Base-by-base conservation (phyloP, 2,329 filamentous ascomycete genomes). In the Exserohilum rostratum region DNA sequence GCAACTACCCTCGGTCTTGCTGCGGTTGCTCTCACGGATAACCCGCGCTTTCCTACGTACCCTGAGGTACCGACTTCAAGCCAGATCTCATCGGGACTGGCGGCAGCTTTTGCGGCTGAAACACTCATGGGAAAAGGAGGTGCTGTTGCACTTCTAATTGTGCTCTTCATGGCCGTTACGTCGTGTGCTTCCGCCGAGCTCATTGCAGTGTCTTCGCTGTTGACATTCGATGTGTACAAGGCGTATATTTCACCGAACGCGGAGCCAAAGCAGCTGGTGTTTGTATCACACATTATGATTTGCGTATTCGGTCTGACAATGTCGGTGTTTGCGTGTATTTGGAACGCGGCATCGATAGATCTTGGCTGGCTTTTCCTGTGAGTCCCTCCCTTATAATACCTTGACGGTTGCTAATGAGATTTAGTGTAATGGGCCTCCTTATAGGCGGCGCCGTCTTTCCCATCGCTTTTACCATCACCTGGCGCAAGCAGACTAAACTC, bases 1-100 rank as follows among this genome's bases (percentile, higher is more conserved):
- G 75, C 78, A 1, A 80, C 80, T 1, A 79, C 78, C 1, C 66
- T 82, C 49, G 79, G 80, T 11, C 71, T 82, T 2, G 71, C 74
- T 13, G 78, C 77, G 0, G 76, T 76, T 1, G 80, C 78, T 6
- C 69, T 81, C n/a, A 77, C 73, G 3, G 66, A 75, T 48, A 74
- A 75, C 22, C 77, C 77, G 1, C 62, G 60, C 3, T 81, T 79
- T 44, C 79, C 78, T 6, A 80, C 78, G 0, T 79, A 76, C 50
- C 77, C 76, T 2, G 62, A 71, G 20, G 51, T 61, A 1, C 65
- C 65, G 13, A 68, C 62, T 2, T 59, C 60, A 11, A 55, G 54
- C 2, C 67, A 72, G 17, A 70, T 73, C 6, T 67, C 64, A 0
- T 63, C 68, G 6, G 70, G 69, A 2, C 62, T 73, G 6, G 65